A percentile compares a stretch with the other conserved stretches of the same genome.
These are phyloP conservation scores for Begonia masoniana DNA, from an alignment of 306 rosid genomes.

Conservation along the genomic window DNA sequence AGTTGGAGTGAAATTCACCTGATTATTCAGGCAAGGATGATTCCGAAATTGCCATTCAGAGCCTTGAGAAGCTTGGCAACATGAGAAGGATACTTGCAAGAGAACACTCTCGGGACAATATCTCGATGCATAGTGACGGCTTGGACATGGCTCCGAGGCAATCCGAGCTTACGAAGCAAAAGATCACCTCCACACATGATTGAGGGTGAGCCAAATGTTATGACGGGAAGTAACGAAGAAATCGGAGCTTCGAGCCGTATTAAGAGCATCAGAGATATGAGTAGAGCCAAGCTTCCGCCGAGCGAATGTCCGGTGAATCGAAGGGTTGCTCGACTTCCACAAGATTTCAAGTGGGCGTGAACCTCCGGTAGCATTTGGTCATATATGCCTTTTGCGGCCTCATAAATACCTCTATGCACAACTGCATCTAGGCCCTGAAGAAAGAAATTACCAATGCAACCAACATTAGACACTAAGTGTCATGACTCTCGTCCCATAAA, in stretches of 20 bases:
- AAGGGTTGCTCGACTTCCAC: constrained; percentile 49
- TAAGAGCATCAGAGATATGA: constrained; percentile 79
- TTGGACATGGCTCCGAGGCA: constrained; percentile 66
- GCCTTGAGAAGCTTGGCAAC: constrained; percentile 82
- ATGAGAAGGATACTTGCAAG: constrained; percentile 84
- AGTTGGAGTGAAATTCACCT: constrained; percentile 25
- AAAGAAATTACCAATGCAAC: no score
- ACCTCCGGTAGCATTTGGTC: constrained; percentile 85
- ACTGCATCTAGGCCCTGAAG: constrained; percentile 56
- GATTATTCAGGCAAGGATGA: constrained; percentile 80
- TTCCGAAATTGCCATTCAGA: constrained; percentile 59
- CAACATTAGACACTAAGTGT: no score
- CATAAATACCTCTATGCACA: constrained; percentile 95
- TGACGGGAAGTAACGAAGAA: constrained; percentile 76
- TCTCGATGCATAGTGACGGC: constrained; percentile 83
- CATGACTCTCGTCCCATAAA: no score
- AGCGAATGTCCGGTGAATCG: constrained; percentile 96
- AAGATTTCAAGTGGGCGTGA: constrained; percentile 47
- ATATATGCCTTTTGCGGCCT: constrained; percentile 96
- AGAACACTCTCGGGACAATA: constrained; percentile 90
- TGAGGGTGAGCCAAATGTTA: constrained; percentile 89
- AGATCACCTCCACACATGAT: constrained; percentile 87
- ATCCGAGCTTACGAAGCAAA: constrained; percentile 60
- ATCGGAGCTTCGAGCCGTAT: constrained; percentile 59
- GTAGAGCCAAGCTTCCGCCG: constrained; percentile 91